phyloP scores from a whole-genome alignment of 78 protist genomes.

The Dictyostelium firmibasis region DNA sequence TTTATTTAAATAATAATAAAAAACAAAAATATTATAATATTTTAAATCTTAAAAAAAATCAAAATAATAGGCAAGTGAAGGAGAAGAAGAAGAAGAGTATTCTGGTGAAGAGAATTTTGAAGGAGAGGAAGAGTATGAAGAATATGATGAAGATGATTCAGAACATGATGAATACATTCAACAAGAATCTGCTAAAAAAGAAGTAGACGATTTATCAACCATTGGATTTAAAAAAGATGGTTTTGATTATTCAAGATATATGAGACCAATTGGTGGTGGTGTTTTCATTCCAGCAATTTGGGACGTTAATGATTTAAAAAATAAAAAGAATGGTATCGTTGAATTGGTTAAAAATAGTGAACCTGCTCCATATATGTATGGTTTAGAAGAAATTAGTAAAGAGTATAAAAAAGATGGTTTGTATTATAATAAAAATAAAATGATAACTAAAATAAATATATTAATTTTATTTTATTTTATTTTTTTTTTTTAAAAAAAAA shows the following conservation, averaged over 20 bases:
- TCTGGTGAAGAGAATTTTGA: conserved; percentile 5
- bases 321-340: conserved; percentile 44
- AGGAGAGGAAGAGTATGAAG: conserved; percentile 21
- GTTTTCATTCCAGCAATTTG: conserved; percentile 62
- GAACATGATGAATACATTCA: conserved; percentile 9
- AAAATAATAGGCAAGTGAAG: neutral
- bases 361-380: conserved; percentile 56
- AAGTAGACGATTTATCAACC: conserved; percentile 39
- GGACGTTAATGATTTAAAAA: conserved; percentile 52
- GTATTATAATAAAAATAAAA: neutral
- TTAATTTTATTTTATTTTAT: neutral
- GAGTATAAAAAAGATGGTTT: conserved; percentile 48
- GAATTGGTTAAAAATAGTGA: conserved; percentile 9
- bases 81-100: conserved; percentile 23
- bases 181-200: neutral
- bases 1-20: neutral
- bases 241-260: conserved; percentile 44
- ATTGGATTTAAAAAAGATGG: conserved; percentile 72
- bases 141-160: neutral
- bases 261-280: conserved; percentile 79
- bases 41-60: too few relatives aligned
- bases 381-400: conserved; percentile 69
- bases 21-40: neutral
- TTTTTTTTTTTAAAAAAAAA: too few relatives aligned
- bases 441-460: neutral